phyloP scores from a whole-genome alignment of 2,329 filamentous ascomycete genomes.

The Chrysoporthe cubensis region DNA sequence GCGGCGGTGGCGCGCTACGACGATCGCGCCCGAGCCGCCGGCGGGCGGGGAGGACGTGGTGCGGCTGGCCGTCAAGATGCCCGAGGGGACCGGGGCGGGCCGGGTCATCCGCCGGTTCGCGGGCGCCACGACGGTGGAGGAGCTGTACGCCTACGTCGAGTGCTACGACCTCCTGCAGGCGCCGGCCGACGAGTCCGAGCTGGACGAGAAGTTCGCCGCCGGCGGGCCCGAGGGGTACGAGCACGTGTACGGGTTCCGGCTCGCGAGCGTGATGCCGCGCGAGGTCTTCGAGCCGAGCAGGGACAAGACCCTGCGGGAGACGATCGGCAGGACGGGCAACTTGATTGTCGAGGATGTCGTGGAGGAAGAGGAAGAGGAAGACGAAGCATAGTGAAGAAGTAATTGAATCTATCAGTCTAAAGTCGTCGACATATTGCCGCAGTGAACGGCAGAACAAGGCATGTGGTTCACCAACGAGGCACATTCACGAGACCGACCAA shows the following conservation, averaged over 20 bases:
- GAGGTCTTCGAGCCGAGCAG: slow-evolving; percentile 74
- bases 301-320: slow-evolving; percentile 68
- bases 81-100: slow-evolving; percentile 63
- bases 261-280: slow-evolving; percentile 85
- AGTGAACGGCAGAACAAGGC: no score
- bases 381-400: slow-evolving; percentile 4
- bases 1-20: slow-evolving; percentile 76
- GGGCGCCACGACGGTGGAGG: slow-evolving; percentile 73
- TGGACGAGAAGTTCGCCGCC: slow-evolving; percentile 39
- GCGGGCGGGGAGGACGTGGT: slow-evolving; percentile 68
- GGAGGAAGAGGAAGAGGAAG: slow-evolving; percentile 31
- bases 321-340: slow-evolving; percentile 82
- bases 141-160: slow-evolving; percentile 95
- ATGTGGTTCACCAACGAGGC: no score
- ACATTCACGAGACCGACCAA: no score
- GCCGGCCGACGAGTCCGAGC: slow-evolving; percentile 33
- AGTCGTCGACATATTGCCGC: no score
- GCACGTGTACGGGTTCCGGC: slow-evolving; percentile 82
- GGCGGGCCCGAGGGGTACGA: slow-evolving; percentile 69
- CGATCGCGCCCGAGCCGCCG: slow-evolving; percentile 70
- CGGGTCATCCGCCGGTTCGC: slow-evolving; percentile 78
- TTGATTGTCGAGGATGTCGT: slow-evolving; percentile 76
- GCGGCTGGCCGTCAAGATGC: slow-evolving; percentile 70
- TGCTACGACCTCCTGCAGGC: slow-evolving; percentile 72
- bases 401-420: no score